Conservation (phyloP, 2,329 filamentous ascomycete species). For the Berkeleyomyces basicola region DNA sequence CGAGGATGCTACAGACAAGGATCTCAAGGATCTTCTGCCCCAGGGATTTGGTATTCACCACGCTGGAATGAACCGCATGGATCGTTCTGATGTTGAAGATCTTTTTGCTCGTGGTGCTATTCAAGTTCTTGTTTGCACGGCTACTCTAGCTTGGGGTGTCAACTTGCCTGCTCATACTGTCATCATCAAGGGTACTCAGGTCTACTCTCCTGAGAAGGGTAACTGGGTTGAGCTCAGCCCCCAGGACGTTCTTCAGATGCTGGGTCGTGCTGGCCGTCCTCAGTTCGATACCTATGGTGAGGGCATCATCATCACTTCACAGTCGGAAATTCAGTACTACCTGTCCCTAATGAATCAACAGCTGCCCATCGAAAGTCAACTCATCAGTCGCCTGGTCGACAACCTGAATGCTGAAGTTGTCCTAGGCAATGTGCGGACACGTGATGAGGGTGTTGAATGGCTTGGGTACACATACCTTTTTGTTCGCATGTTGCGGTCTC, state of each 20-base stretch:
- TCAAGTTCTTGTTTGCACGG: constrained; percentile 90
- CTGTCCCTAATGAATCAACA: constrained; percentile 93
- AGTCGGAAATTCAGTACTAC: constrained; percentile 92
- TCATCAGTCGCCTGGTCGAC: constrained; percentile 82
- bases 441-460: constrained; percentile 98
- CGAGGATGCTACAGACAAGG: constrained; percentile 63
- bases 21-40: constrained; percentile 83
- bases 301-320: constrained; percentile 95
- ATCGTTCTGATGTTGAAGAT: constrained; percentile 88
- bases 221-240: constrained; percentile 96
- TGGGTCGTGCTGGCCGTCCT: constrained; percentile 87
- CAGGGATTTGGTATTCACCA: constrained; percentile 98
- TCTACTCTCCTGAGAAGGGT: constrained; percentile 96
- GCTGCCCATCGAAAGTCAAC: constrained; percentile 89
- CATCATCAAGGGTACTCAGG: constrained; percentile 95
- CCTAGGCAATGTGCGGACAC: constrained; percentile 74
- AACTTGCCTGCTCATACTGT: constrained; percentile 95
- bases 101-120: constrained; percentile 83
- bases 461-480: constrained; percentile 96
- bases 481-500: constrained; percentile 90
- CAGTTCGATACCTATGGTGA: constrained; percentile 97
- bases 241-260: constrained; percentile 96
- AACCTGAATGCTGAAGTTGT: constrained; percentile 95
- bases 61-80: constrained; percentile 89
- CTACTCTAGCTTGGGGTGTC: constrained; percentile 97